Conservation (phyloP, 1,284 basidiomycete genomes). For the Psilocybe mexicana region DNA sequence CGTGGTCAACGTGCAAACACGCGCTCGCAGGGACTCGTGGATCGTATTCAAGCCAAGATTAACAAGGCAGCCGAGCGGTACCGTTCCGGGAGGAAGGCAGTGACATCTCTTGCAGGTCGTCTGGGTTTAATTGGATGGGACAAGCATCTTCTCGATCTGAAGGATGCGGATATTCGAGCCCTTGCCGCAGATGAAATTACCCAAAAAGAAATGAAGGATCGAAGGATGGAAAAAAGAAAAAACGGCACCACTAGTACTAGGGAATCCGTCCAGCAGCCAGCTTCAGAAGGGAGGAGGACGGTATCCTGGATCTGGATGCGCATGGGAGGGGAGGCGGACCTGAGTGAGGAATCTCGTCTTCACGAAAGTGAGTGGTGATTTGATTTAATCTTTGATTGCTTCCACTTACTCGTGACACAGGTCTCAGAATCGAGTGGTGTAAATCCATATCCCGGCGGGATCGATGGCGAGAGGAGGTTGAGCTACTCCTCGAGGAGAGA, state of each 20-base stretch:
- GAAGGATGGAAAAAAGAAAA: background rate
- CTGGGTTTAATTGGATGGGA: constrained; percentile 4
- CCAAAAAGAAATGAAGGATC: background rate
- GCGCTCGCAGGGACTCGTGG: constrained; percentile 5
- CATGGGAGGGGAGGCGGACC: background rate
- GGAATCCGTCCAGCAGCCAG: background rate
- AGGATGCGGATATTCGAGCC: constrained; percentile 1
- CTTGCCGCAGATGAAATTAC: background rate
- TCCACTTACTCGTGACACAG: constrained; percentile 9
- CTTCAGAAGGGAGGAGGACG: constrained; percentile 1
- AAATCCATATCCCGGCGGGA: constrained; percentile 19
- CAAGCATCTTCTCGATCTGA: background rate
- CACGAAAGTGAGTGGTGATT: constrained; percentile 3
- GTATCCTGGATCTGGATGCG: constrained; percentile 8
- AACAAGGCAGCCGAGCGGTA: constrained; percentile 1
- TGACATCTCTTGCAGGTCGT: background rate
- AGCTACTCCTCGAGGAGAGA: constrained; percentile 25
- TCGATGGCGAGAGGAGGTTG: constrained; percentile 22
- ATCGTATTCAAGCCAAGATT: constrained; percentile 9
- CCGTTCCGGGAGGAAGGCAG: background rate
- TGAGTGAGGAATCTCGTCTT: background rate
- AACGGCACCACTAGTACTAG: background rate
- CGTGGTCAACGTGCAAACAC: constrained; percentile 15
- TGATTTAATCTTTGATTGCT: background rate
- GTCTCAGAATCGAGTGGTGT: constrained; percentile 26